A percentile compares a stretch with the other conserved stretches of the same genome.
These are phyloP conservation scores for Oehlia diaphana DNA, from an alignment of 192 early-diverging fungal genomes.

Conservation along the genomic window DNA sequence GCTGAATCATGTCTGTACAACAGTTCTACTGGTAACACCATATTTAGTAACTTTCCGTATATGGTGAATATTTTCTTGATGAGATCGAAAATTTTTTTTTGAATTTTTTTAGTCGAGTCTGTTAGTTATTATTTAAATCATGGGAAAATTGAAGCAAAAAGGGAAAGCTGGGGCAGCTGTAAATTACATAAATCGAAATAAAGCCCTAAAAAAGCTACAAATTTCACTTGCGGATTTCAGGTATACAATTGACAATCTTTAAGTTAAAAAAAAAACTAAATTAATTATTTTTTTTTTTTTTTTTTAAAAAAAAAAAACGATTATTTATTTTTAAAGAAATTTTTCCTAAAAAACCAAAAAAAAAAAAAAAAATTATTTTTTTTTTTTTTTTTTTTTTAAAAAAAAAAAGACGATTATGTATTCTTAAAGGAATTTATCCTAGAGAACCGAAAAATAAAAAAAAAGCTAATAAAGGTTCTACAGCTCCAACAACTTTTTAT, in stretches of 20 bases:
- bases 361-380: slow-evolving; percentile 71
- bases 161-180: slow-evolving; percentile 84
- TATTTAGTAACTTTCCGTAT: too few species aligned
- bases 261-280: neutral
- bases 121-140: slow-evolving; percentile 29
- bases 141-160: slow-evolving; percentile 78
- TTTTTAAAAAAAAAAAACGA: slow-evolving; percentile 45
- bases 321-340: slow-evolving; percentile 98
- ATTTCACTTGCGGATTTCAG: slow-evolving; percentile 91
- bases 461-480: slow-evolving; percentile 89
- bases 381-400: neutral
- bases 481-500: slow-evolving; percentile 85
- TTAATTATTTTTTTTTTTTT: neutral
- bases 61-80: too few species aligned
- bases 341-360: slow-evolving; percentile 93
- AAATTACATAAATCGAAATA: slow-evolving; percentile 88
- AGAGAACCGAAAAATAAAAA: slow-evolving; percentile 92
- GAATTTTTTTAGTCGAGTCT: neutral
- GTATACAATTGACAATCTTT: slow-evolving; percentile 38
- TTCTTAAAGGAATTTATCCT: slow-evolving; percentile 98
- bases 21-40: too few species aligned
- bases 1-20: too few species aligned
- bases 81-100: neutral
- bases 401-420: slow-evolving; percentile 81
- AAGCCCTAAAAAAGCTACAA: slow-evolving; percentile 94